Base-by-base conservation (phyloP, 2,329 filamentous ascomycete genomes). In the Neocatenulostroma microsporum region DNA sequence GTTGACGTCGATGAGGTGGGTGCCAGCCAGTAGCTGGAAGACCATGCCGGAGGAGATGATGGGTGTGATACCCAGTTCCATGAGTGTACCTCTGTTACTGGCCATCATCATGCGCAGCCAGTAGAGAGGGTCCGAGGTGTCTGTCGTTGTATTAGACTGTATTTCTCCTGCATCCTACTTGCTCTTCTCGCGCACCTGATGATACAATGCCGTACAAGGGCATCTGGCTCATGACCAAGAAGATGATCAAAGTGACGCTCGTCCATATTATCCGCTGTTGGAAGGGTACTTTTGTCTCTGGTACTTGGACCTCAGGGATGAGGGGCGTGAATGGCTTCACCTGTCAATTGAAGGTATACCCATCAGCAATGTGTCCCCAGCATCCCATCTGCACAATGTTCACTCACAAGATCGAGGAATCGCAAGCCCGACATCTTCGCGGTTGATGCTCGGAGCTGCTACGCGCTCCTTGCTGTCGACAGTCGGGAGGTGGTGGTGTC, bases 211-310 rank as follows among this genome's bases (percentile, higher is more conserved):
- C 91, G 71, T 98, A 98, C 46, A 71, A 55, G 21, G 91, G 88
- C 91, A 98, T 96, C 73, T 95, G 91, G 72, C 87, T 95, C 91
- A 98, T 98, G 68, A 98, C 87, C 76, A 98, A 73, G 79, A 98
- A 98, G 72, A 96, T 93, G 66, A 98, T 74, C 56, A 98, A 78
- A 50, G 91, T 96, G 26, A 62, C 59, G 48, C 66, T 66, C 11
- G 68, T 71, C 68, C 68, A 71, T 68, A 70, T 63, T 57, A 71
- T 61, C 46, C 66, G 62, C 63, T 96, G 91, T 76, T 96, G 93
- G 81, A 98, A 98, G 54, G 88, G 86, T 41, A 94, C 82, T 75
- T 95, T 96, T 66, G 88, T 94, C 73, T 98, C 91, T 55, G 91
- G 91, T 62, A 93, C 83, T 72, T 89, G 84, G 69, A 98, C 91